Base-by-base conservation (phyloP, 2,329 filamentous ascomycete genomes). In the Aspergillus melleus region DNA sequence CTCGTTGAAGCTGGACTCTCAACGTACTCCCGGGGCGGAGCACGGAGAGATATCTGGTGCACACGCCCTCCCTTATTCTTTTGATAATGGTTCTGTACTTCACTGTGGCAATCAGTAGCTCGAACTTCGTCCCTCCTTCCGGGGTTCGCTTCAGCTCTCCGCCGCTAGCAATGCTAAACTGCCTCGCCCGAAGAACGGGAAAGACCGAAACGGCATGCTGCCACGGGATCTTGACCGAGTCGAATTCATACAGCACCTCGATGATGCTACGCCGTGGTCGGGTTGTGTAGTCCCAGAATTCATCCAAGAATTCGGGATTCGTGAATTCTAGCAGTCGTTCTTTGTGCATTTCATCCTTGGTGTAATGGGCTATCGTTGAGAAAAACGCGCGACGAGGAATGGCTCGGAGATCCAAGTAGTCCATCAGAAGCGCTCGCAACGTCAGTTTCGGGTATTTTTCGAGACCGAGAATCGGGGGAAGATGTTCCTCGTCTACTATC, bases 281-380 rank as follows among this genome's bases (percentile, higher is more conserved):
- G 0, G 93, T 93, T 1, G 95, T 95, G 72, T 99, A 99, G 77
- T 99, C 94, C 78, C 91, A 98, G 58, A 96, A 88, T 68, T 99
- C 95, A 67, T 98, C 92, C 6, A 94, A 86, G 68, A 89, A 91
- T 50, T 90, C 84, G 0, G 91, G 87, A 68, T 90, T 85, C 1
- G 88, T 88, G 68, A 99, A 95, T 71, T 99, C 95, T 9, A 89
- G 76, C 0, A 99, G 84, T 2, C 94, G 87, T 62, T 95, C 90
- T 67, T 86, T 87, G 69, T 99, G 94, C 68, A 87, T 86, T 2
- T 80, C 73, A 68, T 96, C 85, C 0, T 80, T 77, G 2, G 92
- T 90, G 69, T 92, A 92, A 72, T 92, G 87, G 0, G 89, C 86
- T 57, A 97, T 86, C 20, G 87, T 83, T 12, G 89, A 83, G 71